Base-by-base conservation (phyloP, 2,329 filamentous ascomycete genomes). In the Aspergillus thermomutatus region DNA sequence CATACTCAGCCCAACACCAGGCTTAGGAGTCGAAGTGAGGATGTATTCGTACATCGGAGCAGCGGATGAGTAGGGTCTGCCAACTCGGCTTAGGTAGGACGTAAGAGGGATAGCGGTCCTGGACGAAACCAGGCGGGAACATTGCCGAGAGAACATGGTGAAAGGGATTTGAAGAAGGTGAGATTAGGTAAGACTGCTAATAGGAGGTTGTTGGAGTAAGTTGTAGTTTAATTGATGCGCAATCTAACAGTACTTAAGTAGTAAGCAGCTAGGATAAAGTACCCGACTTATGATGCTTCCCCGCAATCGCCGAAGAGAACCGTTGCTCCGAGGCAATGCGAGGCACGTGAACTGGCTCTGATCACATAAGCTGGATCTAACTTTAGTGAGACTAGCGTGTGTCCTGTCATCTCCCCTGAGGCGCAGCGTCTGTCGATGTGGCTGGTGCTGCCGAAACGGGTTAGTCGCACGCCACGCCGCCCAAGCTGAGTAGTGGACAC, bases 1-100 rank as follows among this genome's bases (percentile, higher is more conserved):
- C 79, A 61, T 82, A 96, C 93, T 90, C 78, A 96, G 84, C 2
- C 90, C 91, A 56, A 99, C 92, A 51, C 92, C 92, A n/a, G 90
- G 88, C 75, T 88, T 89, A 9, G 93, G 93, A 64, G 85, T 86
- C 19, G 90, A 91, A 51, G 91, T 87, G 65, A 94, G 80, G 66
- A 97, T 87, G 76, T 88, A 88, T 71, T 97, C 89, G 76, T 95
- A 97, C 53, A 75, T 75, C 57, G 75, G 67, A 48, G 70, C 70
- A 55, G 72, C 72, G 61, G 77, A 77, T 57, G 77, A 80, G 61
- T 74, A 77, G 34, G 67, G 64, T 53, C 73, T 69, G 53, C 58
- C 56, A 34, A 65, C 63, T 54, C 71, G 72, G 47, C 69, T 61
- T 43, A 74, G 57, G 59, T 71, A 75, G 41, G 70, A 70, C 52